Evolutionary conservation across 208 protist genomes (phyloP).

Genomic region (Leishmania braziliensis): DNA sequence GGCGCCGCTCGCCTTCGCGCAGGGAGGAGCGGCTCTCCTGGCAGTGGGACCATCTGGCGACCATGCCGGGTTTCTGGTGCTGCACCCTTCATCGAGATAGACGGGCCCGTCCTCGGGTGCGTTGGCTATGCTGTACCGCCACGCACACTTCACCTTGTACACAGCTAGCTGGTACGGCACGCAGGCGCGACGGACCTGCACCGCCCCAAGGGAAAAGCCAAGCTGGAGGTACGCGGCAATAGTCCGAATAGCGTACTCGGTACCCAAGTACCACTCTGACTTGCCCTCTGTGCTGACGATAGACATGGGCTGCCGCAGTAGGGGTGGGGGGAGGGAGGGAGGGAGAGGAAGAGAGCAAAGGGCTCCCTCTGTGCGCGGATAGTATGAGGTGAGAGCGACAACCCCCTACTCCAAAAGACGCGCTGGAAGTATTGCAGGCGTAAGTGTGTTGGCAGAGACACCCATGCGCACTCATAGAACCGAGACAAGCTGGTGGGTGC

Average conservation of each 20-base stretch:
- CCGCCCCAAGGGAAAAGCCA: constrained; percentile 42
- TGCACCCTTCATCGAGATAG: neutral
- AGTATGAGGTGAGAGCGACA: neutral
- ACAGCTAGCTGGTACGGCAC: constrained; percentile 21
- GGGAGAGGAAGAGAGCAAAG: neutral
- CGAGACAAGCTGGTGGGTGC: neutral
- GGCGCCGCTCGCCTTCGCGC: constrained; percentile 3
- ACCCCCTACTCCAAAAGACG: neutral
- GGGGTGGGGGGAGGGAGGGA: neutral
- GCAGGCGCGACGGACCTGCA: constrained; percentile 37
- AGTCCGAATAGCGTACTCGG: constrained; percentile 49
- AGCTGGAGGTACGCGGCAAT: constrained; percentile 51
- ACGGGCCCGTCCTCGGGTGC: constrained; percentile 9
- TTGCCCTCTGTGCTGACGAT: constrained; percentile 47
- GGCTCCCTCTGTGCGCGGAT: neutral
- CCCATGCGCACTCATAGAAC: neutral
- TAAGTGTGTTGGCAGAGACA: neutral
- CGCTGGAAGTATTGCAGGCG: neutral
- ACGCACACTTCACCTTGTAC: constrained; percentile 14
- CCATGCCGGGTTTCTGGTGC: neutral
- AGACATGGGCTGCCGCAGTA: constrained; percentile 24
- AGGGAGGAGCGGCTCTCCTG: neutral
- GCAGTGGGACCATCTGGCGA: neutral
- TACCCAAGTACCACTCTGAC: constrained; percentile 41
- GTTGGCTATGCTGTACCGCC: constrained; percentile 9